phyloP scores from a whole-genome alignment of 163 green algal genomes.

The Botryococcus braunii region DNA sequence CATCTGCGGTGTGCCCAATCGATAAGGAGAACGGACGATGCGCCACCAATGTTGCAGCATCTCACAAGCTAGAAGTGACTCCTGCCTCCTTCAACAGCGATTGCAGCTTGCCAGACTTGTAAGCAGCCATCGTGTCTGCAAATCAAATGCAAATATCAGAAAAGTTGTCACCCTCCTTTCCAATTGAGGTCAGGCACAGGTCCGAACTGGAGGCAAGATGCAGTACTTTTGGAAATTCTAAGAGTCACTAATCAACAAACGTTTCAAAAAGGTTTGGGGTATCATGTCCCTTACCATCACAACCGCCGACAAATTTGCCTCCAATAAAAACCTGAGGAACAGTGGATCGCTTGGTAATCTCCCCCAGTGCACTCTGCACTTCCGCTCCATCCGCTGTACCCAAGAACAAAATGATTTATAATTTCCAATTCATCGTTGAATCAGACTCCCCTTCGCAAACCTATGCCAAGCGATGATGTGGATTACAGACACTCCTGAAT shows the following conservation, averaged over 20 bases:
- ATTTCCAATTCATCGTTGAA: too few relatives aligned
- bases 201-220: background rate
- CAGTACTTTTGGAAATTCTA: background rate
- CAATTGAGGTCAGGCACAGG: background rate
- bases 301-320: constrained; percentile 64
- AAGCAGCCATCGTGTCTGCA: constrained; percentile 41
- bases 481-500: too few relatives aligned
- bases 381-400: constrained; percentile 45
- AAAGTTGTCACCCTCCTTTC: too few relatives aligned
- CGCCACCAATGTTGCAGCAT: background rate
- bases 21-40: too few relatives aligned
- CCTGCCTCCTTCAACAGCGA: constrained; percentile 31
- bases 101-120: constrained; percentile 40
- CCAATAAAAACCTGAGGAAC: constrained; percentile 79
- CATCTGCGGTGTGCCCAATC: too few relatives aligned
- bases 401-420: background rate
- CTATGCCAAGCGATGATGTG: too few relatives aligned
- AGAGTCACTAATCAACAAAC: background rate
- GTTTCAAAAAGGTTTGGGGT: background rate
- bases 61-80: constrained; percentile 20
- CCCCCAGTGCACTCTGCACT: constrained; percentile 38
- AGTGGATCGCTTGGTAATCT: constrained; percentile 45
- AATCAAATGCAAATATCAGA: background rate
- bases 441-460: too few relatives aligned
- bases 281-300: constrained; percentile 68